Base-by-base conservation (phyloP, 257 asterid species). In the Prunella vulgaris region DNA sequence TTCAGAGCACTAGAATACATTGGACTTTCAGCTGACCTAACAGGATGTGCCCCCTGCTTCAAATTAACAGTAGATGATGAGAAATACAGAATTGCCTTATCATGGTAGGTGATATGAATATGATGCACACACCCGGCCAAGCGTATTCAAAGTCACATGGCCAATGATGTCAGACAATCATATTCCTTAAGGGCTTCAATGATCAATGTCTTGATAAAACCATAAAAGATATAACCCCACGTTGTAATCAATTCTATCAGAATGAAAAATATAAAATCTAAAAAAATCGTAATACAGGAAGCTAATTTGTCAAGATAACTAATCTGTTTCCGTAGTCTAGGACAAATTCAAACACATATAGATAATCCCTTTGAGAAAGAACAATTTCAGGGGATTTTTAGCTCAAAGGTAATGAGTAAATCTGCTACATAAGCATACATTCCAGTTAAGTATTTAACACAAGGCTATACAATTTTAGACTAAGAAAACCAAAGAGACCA, bases 11-110 rank as follows among this genome's bases (percentile, higher is more conserved):
- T 69, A 30, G 85, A 74, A 60, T 85, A 83, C 66, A 83, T 28
- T 66, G 91, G 88, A 73, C 86, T 85, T 78, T 82, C 92, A 56
- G 79, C 84, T 25, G 92, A 80, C 66, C 71, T 73, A 63, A 79
- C 82, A 66, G 86, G 88, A 81, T 82, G 77, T 44, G 70, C 61
- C 32, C 85, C 92, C 95, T 88, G 80, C 67, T 72, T 53, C 65
- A 68, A 56, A 72, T 74, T 35, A 27, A 60, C 65, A 79, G 74
- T 48, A 66, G 53, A 58, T 71, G 59, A 30, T 71, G 56, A 71
- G 69, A 70, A 56, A 37, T 62, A 25, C 15, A 5, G 69, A 12
- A 63, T 48, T 35, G 48, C 61, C 44, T 61, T 77, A 56, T 46
- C 35, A 46, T 20, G 72, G 40, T 56, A 22, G 37, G 13, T 27